phyloP scores from a whole-genome alignment of 305 asterid species.

The Fraxinus ornus region DNA sequence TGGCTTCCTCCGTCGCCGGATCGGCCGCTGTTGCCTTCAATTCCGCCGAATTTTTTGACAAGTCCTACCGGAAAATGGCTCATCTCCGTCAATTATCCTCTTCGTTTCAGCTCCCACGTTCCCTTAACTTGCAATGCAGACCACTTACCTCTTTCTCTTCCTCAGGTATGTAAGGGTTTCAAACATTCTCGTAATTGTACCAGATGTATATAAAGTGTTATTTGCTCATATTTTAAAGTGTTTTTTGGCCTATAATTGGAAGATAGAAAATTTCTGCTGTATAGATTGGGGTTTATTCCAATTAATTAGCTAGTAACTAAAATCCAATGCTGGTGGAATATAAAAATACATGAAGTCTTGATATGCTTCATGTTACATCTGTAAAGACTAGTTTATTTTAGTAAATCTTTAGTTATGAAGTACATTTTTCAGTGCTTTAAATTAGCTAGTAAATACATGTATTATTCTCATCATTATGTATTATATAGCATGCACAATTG shows the following conservation, averaged over 20 bases:
- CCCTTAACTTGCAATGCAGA: slow-evolving; percentile 43
- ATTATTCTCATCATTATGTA: not conserved
- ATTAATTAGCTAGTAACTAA: not conserved
- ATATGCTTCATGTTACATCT: not conserved
- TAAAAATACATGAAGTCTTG: not conserved
- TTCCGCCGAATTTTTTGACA: slow-evolving; percentile 1
- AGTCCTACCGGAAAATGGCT: slow-evolving; percentile 17
- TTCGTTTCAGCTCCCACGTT: slow-evolving; percentile 31
- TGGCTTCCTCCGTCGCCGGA: slow-evolving; percentile 34
- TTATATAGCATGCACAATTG: not conserved
- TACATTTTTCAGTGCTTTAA: too few relatives aligned
- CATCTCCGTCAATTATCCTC: slow-evolving; percentile 5
- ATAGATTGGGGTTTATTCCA: not conserved
- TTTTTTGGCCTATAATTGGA: not conserved
- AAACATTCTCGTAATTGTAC: not conserved
- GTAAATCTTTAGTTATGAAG: not conserved
- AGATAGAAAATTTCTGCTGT: not conserved
- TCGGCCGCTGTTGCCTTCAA: slow-evolving; percentile 34
- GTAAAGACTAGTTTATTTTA: not conserved
- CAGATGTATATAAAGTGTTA: not conserved
- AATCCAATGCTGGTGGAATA: not conserved
- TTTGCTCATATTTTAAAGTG: not conserved
- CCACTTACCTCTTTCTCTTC: slow-evolving; percentile 39
- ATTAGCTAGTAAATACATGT: not conserved
- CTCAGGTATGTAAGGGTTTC: slow-evolving; percentile 20